phyloP scores from a whole-genome alignment of 345 rosid species.

The Populus simonii region DNA sequence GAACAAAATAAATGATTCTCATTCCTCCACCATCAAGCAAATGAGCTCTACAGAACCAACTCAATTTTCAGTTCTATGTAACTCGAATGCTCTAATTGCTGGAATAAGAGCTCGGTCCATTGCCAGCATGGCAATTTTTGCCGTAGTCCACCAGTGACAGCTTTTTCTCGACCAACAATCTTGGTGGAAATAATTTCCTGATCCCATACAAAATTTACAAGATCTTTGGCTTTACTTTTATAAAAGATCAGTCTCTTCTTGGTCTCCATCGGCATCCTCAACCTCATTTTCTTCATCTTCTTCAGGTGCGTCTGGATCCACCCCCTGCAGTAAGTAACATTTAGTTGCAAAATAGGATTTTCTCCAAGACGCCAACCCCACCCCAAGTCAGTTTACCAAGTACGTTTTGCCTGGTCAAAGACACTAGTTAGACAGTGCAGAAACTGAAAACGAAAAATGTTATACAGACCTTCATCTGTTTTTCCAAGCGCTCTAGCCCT shows the following conservation, averaged over 20 bases:
- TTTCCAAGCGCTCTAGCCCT: slow-evolving; percentile 95
- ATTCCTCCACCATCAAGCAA: not conserved
- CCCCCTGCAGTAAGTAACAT: slow-evolving; percentile 55
- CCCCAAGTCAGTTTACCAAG: not conserved
- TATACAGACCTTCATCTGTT: slow-evolving; percentile 87
- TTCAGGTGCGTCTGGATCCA: slow-evolving; percentile 97
- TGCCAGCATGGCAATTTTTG: not conserved
- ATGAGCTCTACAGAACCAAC: too few relatives aligned
- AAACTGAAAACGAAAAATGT: not conserved
- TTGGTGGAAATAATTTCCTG: not conserved
- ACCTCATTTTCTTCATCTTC: slow-evolving; percentile 94
- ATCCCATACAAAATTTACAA: not conserved
- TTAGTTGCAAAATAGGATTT: not conserved
- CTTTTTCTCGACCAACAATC: not conserved
- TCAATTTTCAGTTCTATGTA: not conserved
- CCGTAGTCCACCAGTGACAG: not conserved
- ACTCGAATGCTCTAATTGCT: not conserved
- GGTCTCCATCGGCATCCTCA: slow-evolving; percentile 94
- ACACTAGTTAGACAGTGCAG: not conserved
- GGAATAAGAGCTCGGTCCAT: not conserved
- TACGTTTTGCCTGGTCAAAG: not conserved
- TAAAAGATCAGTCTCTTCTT: slow-evolving; percentile 85
- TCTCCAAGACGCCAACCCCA: not conserved
- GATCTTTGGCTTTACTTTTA: slow-evolving; percentile 23
- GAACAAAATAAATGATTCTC: not conserved